Percentiles rank a stretch among this genome's conserved stretches.
Evolutionary conservation across 164 flowering plant species (phyloP).

Genomic region (Vitis amurensis): DNA sequence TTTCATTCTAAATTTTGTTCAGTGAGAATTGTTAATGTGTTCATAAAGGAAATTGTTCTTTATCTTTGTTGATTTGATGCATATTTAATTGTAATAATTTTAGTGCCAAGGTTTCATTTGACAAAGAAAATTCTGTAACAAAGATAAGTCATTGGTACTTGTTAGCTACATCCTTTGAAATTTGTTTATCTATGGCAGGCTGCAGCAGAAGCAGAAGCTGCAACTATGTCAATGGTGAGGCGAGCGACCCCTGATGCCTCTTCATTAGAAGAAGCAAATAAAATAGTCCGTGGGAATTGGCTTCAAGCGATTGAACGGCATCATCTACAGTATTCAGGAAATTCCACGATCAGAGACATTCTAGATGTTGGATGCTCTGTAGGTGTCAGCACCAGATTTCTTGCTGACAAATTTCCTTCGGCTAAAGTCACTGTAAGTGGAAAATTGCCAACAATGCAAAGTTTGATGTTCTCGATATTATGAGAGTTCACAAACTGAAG

Average conservation of each 20-base stretch:
- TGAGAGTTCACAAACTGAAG: background rate
- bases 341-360: constrained; percentile 37
- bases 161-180: background rate
- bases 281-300: constrained; percentile 67
- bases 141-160: too few species aligned
- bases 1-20: too few species aligned
- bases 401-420: constrained; percentile 59
- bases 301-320: constrained; percentile 56
- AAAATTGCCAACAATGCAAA: background rate
- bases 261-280: constrained; percentile 56
- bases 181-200: constrained; percentile 43
- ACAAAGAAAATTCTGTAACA: too few species aligned
- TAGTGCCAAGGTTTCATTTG: too few species aligned
- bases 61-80: too few species aligned
- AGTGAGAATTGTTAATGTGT: too few species aligned
- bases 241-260: constrained; percentile 66
- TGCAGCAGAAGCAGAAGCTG: constrained; percentile 81
- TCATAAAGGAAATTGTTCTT: too few species aligned
- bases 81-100: too few species aligned
- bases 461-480: background rate
- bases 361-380: constrained; percentile 75
- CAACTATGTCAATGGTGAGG: constrained; percentile 61
- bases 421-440: constrained; percentile 56
- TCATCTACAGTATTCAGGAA: constrained; percentile 45
- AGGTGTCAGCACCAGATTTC: constrained; percentile 63